Conservation (phyloP, 1,139 yeast genomes). For the Protomyces pachydermus region DNA sequence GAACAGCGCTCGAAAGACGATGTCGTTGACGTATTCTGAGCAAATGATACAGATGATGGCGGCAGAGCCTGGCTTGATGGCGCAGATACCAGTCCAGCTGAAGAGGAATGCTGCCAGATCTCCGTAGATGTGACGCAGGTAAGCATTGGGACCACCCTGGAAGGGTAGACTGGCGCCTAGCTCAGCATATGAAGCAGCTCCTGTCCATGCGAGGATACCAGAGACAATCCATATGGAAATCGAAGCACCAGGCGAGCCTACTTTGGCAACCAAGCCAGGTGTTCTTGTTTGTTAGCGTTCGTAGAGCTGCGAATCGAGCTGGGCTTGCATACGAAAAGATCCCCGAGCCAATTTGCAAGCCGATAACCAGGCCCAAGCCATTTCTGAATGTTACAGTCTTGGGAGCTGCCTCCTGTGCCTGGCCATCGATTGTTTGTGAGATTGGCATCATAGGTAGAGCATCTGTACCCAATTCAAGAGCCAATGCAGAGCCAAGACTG, state of each 20-base stretch:
- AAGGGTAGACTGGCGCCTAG: slow-evolving; percentile 44
- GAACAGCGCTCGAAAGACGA: slow-evolving; percentile 23
- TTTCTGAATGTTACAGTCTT: slow-evolving; percentile 40
- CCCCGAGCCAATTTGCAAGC: slow-evolving; percentile 46
- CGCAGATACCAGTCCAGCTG: slow-evolving; percentile 43
- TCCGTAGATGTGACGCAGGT: slow-evolving; percentile 42
- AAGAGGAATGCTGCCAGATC: slow-evolving; percentile 42
- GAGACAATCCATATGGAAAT: slow-evolving; percentile 42
- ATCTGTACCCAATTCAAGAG: slow-evolving; percentile 37
- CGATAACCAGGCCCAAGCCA: slow-evolving; percentile 44
- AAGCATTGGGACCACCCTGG: slow-evolving; percentile 46
- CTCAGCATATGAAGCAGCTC: slow-evolving; percentile 45
- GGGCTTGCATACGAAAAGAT: slow-evolving; percentile 36
- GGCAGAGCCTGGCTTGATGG: slow-evolving; percentile 44
- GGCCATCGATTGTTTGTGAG: slow-evolving; percentile 33
- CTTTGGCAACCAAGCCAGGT: slow-evolving; percentile 42
- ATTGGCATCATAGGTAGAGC: slow-evolving; percentile 38
- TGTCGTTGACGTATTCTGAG: slow-evolving; percentile 41
- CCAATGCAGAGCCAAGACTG: slow-evolving; percentile 33
- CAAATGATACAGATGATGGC: slow-evolving; percentile 45
- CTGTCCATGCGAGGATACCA: slow-evolving; percentile 46
- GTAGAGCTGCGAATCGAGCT: neutral
- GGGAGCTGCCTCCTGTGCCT: slow-evolving; percentile 38
- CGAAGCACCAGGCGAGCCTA: slow-evolving; percentile 44
- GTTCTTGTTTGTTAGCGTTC: slow-evolving; percentile 36